Conservation (phyloP, 2,329 filamentous ascomycete species). For the Chaetomium sp. region DNA sequence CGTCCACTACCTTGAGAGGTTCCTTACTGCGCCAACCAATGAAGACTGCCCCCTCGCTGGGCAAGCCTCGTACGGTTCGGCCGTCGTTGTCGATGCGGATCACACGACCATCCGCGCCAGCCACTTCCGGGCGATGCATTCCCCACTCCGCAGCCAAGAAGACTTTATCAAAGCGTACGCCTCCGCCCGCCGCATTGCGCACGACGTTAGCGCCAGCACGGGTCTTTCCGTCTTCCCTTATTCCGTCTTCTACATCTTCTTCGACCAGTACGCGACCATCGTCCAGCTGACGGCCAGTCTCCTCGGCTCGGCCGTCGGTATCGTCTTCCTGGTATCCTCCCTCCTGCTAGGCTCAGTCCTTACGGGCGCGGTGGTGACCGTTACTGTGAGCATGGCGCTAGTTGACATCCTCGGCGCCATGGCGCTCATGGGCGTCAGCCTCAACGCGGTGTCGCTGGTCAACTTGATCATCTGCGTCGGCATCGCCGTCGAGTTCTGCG, state of each 20-base stretch:
- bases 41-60: slow-evolving; percentile 87
- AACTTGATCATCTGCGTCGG: slow-evolving; percentile 97
- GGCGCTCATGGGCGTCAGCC: slow-evolving; percentile 82
- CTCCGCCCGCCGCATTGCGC: slow-evolving; percentile 83
- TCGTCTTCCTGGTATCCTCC: slow-evolving; percentile 80
- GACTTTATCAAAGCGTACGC: slow-evolving; percentile 94
- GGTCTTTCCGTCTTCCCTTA: slow-evolving; percentile 90
- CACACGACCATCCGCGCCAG: slow-evolving; percentile 72
- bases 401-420: slow-evolving; percentile 94
- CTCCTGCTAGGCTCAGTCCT: slow-evolving; percentile 79
- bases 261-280: slow-evolving; percentile 92
- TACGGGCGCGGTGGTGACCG: slow-evolving; percentile 79
- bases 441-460: slow-evolving; percentile 94
- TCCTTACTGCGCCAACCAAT: slow-evolving; percentile 77
- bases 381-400: slow-evolving; percentile 90
- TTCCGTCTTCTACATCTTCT: slow-evolving; percentile 98
- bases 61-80: slow-evolving; percentile 81
- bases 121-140: slow-evolving; percentile 91
- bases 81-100: slow-evolving; percentile 75
- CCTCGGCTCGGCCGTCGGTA: slow-evolving; percentile 77
- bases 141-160: slow-evolving; percentile 79
- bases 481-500: slow-evolving; percentile 96
- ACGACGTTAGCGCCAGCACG: slow-evolving; percentile 70
- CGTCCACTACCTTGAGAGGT: slow-evolving; percentile 79
- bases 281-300: slow-evolving; percentile 77